These are phyloP conservation scores for Protostelium mycophagum DNA, from an alignment of 78 protist genomes.

Conservation along the genomic window DNA sequence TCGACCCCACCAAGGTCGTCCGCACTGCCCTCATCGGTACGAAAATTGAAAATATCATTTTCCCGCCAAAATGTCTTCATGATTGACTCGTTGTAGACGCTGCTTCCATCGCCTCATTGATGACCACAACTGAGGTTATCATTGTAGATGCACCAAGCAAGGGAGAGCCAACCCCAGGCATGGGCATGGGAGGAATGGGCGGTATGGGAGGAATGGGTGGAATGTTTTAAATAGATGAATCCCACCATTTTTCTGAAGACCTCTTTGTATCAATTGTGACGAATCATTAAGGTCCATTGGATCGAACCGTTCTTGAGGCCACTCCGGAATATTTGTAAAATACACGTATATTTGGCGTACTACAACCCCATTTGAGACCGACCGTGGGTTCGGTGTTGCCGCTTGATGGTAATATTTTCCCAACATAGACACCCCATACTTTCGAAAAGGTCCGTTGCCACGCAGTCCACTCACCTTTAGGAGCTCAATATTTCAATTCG, in stretches of 20 bases:
- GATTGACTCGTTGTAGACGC: constrained; percentile 65
- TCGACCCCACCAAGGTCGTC: constrained; percentile 99
- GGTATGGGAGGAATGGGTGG: constrained; percentile 2
- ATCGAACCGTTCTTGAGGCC: no score
- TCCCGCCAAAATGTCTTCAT: neutral
- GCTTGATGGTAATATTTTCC: no score
- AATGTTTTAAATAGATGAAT: neutral
- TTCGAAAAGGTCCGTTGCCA: no score
- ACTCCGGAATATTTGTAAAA: no score
- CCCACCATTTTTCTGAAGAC: neutral
- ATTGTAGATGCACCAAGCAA: constrained; percentile 60
- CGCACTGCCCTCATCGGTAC: constrained; percentile 85
- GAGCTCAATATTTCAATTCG: no score
- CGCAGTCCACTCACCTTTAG: no score
- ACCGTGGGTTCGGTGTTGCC: no score
- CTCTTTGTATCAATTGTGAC: no score
- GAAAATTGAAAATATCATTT: constrained; percentile 11
- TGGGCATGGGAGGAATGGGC: neutral
- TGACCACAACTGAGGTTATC: constrained; percentile 91
- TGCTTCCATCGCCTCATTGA: constrained; percentile 87
- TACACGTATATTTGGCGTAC: no score
- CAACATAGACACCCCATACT: no score
- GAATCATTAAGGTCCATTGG: no score
- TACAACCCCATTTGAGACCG: no score
- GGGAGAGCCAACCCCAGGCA: neutral